A percentile compares a stretch with the other conserved stretches of the same genome.
Conservation (phyloP, 2,329 filamentous ascomycete genomes). For the Hypoxylon sp. region DNA sequence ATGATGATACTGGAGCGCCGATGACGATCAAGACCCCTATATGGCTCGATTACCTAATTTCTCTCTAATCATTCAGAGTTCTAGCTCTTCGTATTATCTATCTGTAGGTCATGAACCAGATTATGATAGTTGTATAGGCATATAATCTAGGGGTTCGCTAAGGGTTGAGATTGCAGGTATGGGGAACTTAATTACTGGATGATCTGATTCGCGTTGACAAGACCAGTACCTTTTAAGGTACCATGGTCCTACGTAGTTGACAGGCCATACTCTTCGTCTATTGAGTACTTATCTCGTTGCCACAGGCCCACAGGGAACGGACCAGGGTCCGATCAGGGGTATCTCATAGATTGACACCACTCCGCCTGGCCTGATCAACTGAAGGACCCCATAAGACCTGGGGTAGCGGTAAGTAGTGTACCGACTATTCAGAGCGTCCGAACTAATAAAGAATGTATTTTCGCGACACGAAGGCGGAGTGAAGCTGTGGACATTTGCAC, state of each 20-base stretch:
- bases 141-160: conserved; percentile 20
- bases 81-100: conserved; percentile 3
- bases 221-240: conserved; percentile 27
- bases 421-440: conserved; percentile 18
- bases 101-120: conserved; percentile 30
- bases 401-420: conserved; percentile 34
- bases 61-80: conserved; percentile 6
- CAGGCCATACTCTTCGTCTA: conserved; percentile 26
- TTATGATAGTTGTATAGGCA: conserved; percentile 17
- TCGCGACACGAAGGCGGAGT: conserved; percentile 31
- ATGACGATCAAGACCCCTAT: conserved; percentile 18
- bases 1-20: conserved; percentile 21
- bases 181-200: conserved; percentile 26
- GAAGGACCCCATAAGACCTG: conserved; percentile 32
- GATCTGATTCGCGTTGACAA: conserved; percentile 28
- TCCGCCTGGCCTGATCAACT: conserved; percentile 28
- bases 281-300: conserved; percentile 31
- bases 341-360: conserved; percentile 35
- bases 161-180: conserved; percentile 32
- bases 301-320: conserved; percentile 24
- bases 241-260: conserved; percentile 25
- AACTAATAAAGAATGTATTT: conserved; percentile 30
- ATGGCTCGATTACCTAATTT: conserved; percentile 26
- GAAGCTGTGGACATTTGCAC: conserved; percentile 24
- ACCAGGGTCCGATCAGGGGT: conserved; percentile 33